phyloP scores from a whole-genome alignment of 371 early-diverging fungal genomes.

The Mucor circinelloides region DNA sequence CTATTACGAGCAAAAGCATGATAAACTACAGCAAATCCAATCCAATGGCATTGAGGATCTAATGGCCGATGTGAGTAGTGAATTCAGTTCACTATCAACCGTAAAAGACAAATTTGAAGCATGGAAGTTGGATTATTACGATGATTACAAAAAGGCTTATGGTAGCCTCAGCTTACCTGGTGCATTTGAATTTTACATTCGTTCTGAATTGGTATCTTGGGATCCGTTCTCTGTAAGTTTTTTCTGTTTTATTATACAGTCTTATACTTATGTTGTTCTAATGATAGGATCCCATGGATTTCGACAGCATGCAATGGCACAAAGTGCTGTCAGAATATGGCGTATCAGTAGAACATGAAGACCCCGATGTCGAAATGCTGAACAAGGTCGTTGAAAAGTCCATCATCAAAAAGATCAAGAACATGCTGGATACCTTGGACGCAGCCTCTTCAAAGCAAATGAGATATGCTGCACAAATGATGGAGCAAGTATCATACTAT shows the following conservation, averaged over 20 bases:
- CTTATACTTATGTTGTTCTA: background rate
- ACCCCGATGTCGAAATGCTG: conserved; percentile 59
- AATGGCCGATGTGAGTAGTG: conserved; percentile 55
- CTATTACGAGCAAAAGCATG: conserved; percentile 29
- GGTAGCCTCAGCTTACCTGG: conserved; percentile 70
- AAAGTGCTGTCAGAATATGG: conserved; percentile 49
- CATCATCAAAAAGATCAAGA: conserved; percentile 37
- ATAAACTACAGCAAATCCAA: conserved; percentile 34
- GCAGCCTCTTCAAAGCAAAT: conserved; percentile 36
- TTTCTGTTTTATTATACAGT: background rate
- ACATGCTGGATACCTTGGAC: conserved; percentile 37
- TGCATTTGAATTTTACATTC: conserved; percentile 71
- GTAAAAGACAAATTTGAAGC: conserved; percentile 66
- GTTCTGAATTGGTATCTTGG: conserved; percentile 66
- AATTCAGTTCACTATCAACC: conserved; percentile 53
- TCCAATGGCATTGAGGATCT: conserved; percentile 24
- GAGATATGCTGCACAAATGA: conserved; percentile 35
- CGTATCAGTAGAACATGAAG: conserved; percentile 47
- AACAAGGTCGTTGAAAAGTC: conserved; percentile 59
- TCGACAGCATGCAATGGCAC: conserved; percentile 65
- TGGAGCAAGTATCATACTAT: conserved; percentile 53
- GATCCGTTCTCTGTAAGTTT: conserved; percentile 54
- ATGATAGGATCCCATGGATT: conserved; percentile 37
- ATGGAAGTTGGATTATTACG: conserved; percentile 64
- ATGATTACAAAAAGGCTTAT: conserved; percentile 72